Evolutionary conservation across 2,329 filamentous ascomycete species (phyloP).

Genomic region (Fusarium caatingaense): DNA sequence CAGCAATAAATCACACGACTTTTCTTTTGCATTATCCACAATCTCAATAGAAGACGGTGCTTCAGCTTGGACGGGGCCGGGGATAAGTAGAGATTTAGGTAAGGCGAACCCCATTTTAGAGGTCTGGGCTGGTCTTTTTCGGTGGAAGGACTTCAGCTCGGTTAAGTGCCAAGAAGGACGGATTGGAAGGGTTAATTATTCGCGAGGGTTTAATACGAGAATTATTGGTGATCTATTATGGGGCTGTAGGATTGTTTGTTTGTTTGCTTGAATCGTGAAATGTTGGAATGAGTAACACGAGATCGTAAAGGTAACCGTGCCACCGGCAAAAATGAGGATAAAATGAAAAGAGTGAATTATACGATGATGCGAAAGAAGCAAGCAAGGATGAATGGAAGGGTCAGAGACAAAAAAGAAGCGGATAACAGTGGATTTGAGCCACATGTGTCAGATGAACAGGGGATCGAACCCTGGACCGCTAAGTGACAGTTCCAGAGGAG

Average conservation of each 20-base stretch:
- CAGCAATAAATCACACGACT: background rate
- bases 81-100: background rate
- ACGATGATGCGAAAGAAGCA: background rate
- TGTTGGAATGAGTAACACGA: background rate
- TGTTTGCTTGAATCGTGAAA: background rate
- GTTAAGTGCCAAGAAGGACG: background rate
- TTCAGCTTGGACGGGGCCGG: background rate
- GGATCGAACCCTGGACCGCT: constrained; percentile 39
- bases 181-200: background rate
- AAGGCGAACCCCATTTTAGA: background rate
- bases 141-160: background rate
- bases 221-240: background rate
- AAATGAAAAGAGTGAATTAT: background rate
- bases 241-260: background rate
- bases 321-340: background rate
- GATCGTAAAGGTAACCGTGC: background rate
- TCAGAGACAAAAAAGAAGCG: constrained; percentile 2
- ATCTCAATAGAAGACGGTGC: background rate
- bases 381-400: background rate
- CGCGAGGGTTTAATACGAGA: background rate
- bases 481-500: background rate
- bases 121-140: constrained; percentile 3
- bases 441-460: constrained; percentile 32
- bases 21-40: background rate
- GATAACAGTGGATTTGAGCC: constrained; percentile 20